Base-by-base conservation (phyloP, 441 rosid species). In the Daphne laureola region DNA sequence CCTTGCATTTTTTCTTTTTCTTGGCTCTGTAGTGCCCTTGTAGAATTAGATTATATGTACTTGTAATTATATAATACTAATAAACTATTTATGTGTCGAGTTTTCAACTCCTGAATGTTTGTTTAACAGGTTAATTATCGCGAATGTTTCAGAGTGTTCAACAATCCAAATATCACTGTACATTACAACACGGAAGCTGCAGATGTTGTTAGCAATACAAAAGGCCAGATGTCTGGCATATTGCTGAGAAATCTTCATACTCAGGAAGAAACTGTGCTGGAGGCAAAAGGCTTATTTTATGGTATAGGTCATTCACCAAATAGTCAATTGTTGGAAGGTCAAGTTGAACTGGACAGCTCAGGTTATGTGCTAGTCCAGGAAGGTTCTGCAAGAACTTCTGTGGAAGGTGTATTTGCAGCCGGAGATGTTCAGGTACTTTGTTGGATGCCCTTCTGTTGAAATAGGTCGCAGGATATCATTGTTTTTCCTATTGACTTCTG, bases 131-230 rank as follows among this genome's bases (percentile, higher is more conserved):
- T 89, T 92, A 82, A 83, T 92, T 89, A 92, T 89, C 96, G 68
- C 97, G 90, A 84, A 92, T 92, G 97, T 89, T 92, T 81, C 98
- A 92, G 97, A 92, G 97, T 92, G 87, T 58, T 74, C 88, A 89
- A 86, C 86, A 92, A 78, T 78, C 95, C 95, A 64, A 92, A 92
- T 67, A 72, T 92, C 78, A 86, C 96, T 14, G 81, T 92, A 82
- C 98, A 92, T 78, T 92, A 78, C 90, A 89, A 83, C 73, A 80
- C 89, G 56, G 92, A 89, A 75, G 57, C 91, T 0, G 81, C 76
- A 77, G 97, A 92, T 55, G 74, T 92, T 62, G 79, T 83, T 70
- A 78, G 90, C 90, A 92, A 92, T 67, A 72, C 78, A 12, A 92
- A 86, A 74, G 98, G 85, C 61, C 98, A 92, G 79, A 84, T 92